Conservation (phyloP, 257 asterid species). For the Solanum neorickii region DNA sequence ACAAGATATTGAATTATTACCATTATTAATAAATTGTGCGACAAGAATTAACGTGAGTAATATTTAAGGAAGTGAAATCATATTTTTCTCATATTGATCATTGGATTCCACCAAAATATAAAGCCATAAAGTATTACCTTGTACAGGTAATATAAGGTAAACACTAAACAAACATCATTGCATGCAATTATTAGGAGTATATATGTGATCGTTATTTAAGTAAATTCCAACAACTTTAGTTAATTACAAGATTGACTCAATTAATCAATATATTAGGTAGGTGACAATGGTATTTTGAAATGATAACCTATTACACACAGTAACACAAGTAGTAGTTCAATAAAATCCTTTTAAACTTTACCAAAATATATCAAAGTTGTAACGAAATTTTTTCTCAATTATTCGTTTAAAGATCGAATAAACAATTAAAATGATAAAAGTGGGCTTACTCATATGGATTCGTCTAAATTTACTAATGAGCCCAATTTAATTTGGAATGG, state of each 20-base stretch:
- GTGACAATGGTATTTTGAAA: background rate
- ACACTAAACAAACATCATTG: background rate
- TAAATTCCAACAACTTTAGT: background rate
- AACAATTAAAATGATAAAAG: background rate
- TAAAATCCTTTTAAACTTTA: background rate
- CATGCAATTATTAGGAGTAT: background rate
- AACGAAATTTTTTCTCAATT: background rate
- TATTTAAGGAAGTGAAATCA: background rate
- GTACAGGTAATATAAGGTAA: background rate
- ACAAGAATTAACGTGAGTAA: background rate
- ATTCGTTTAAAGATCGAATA: background rate
- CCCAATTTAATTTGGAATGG: background rate
- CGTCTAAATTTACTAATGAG: background rate
- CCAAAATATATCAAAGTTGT: background rate
- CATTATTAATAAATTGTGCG: background rate
- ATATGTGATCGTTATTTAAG: background rate
- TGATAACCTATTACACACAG: background rate
- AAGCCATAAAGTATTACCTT: background rate
- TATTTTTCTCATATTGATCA: background rate
- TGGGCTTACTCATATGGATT: background rate
- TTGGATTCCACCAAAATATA: background rate
- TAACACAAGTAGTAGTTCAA: background rate
- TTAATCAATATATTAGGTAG: background rate
- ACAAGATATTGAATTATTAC: background rate
- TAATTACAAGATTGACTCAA: background rate